These are phyloP conservation scores for Spencermartinsiella europaea DNA, from an alignment of 805 yeast genomes.

Conservation along the genomic window DNA sequence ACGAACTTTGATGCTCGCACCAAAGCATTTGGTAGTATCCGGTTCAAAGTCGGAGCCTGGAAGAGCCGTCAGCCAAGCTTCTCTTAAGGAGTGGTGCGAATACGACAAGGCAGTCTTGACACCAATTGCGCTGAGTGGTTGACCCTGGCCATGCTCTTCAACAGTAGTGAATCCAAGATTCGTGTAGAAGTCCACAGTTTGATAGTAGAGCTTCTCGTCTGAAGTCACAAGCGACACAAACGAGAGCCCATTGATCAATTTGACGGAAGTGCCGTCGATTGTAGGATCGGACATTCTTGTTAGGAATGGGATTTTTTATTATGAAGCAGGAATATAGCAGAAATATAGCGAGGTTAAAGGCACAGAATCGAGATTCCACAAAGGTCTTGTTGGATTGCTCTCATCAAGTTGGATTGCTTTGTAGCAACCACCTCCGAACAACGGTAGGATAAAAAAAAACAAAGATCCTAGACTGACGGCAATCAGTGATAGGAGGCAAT, in stretches of 20 bases:
- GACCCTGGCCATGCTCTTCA: conserved; percentile 32
- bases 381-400: too few species aligned
- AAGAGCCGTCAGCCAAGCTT: conserved; percentile 27
- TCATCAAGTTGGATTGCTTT: too few species aligned
- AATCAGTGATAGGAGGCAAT: too few species aligned
- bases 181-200: conserved; percentile 55
- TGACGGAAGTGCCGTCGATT: neutral
- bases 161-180: conserved; percentile 37
- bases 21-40: conserved; percentile 8
- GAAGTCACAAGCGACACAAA: conserved; percentile 45
- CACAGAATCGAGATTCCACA: too few species aligned
- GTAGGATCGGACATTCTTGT: neutral
- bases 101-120: conserved; percentile 24
- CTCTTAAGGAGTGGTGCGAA: conserved; percentile 22
- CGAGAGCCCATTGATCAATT: conserved; percentile 20
- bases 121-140: conserved; percentile 23
- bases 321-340: too few species aligned
- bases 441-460: too few species aligned
- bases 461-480: too few species aligned
- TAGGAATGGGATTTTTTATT: too few species aligned
- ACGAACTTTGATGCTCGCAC: conserved; percentile 31
- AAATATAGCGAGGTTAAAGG: too few species aligned
- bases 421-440: too few species aligned
- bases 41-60: conserved; percentile 14
- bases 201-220: conserved; percentile 37